Base-by-base conservation (phyloP, 108 stramenopile genomes). In the Fragilaria crotonensis region DNA sequence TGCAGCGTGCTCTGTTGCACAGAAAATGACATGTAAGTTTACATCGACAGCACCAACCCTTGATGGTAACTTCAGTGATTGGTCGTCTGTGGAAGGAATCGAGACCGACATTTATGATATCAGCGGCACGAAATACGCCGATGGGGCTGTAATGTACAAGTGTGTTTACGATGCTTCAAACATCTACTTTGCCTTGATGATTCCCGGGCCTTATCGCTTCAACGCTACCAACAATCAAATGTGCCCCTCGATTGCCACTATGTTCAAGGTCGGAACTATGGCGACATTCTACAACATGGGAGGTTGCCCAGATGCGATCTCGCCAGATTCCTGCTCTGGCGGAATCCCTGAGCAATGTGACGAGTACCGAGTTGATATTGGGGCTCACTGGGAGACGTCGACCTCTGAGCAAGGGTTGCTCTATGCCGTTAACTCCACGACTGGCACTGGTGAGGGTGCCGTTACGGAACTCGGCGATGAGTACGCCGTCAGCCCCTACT, bases 381-480 rank as follows among this genome's bases (percentile, higher is more conserved):
- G 69, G 5, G 63, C 44, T 30, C 72, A 74, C 30, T 74, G 57
- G 63, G 68, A 69, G 33, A 33, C 69, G 17, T 11, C 20, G 3
- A 64, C 63, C 1, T 59, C 68, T 2, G 68, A 74, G 30, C 47
- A 45, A 27, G 63, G 52, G 0, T 30, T 55, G 22, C 18, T 25
- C 3, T 73, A 73, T 27, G 48, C 11, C 1, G 47, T 45, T 22
- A 54, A 5, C 19, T 7, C 28, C 7, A 54, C 53, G 11, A 5
- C 53, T 4, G 67, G 67, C n/a, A 57, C 55, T 19, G 72, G 72
- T 0, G 28, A 73, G 27, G 72, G 68, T 63, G 4, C 22, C 1
- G 54, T 63, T 33, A 67, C 67, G 50, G 63, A 68, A 46, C 67
- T 63, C 33, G 68, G 69, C 25, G 68, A 74, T 45, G 72, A 74